Base-by-base conservation (phyloP, 1,139 yeast genomes). In the Scheffersomyces cryptocercus region DNA sequence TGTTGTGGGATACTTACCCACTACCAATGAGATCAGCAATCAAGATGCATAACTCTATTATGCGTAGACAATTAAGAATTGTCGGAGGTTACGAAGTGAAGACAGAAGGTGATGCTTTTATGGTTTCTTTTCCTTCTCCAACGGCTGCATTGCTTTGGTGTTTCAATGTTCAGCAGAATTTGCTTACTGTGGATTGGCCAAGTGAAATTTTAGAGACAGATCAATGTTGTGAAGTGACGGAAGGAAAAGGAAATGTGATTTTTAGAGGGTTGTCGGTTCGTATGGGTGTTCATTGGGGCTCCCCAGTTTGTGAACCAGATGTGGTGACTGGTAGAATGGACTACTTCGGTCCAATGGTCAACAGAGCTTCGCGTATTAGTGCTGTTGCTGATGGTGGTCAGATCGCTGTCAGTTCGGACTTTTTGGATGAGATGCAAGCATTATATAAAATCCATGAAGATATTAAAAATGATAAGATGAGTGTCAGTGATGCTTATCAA, bases 311-410 rank as follows among this genome's bases (percentile, higher is more conserved):
- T 57, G 99, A 95, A 61, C 81, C 88, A 4, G 99, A 93, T 70
- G 86, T 93, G 44, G 90, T 91, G 44, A 93, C 99, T 0, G 81
- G 91, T 51, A 83, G 99, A 70, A 93, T 95, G 99, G 99, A 93
- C 66, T 93, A 93, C 64, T 87, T 93, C 57, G 99, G 99, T 0
- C 99, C 99, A 0, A 91, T 93, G 93, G 99, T 93, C 26, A 93
- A 93, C 61, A 78, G 97, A 45, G 89, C 99, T 0, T 86, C 98
- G 0, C 78, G 99, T 58, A 91, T 93, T 35, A 85, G 93, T 61
- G 89, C 96, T 3, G 86, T 88, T 40, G 99, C 99, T 0, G 97
- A 90, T 63, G 99, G 99, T 45, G 99, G 99, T n/a, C 97, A 93
- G 64, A 88, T 91, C 35, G 83, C 96, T 0, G 76, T 91, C 42